Percentiles rank a stretch among this genome's conserved stretches.
Evolutionary conservation across 805 yeast genomes (phyloP).

Genomic region (Saccharomycopsis fodiens): DNA sequence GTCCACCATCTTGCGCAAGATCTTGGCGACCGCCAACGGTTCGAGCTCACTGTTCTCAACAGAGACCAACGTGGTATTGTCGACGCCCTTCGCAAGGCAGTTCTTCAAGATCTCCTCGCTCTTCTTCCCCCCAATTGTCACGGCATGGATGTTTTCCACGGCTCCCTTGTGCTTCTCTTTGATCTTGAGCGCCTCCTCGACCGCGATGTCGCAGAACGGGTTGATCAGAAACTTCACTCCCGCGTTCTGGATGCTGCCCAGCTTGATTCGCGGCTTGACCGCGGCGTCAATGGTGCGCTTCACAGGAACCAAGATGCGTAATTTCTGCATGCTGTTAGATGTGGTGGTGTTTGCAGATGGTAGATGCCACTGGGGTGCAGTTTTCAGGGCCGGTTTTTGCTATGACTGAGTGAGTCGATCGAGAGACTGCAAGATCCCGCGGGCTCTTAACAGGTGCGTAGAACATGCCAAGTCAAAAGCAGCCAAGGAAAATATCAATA

Average conservation of each 20-base stretch:
- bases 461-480: no score
- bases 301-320: slow-evolving; percentile 83
- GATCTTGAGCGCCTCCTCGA: slow-evolving; percentile 86
- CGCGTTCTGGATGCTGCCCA: slow-evolving; percentile 71
- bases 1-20: slow-evolving; percentile 66
- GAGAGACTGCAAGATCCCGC: neutral
- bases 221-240: slow-evolving; percentile 91
- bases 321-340: slow-evolving; percentile 27
- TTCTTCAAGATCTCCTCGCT: slow-evolving; percentile 83
- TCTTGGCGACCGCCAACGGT: slow-evolving; percentile 84
- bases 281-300: slow-evolving; percentile 94
- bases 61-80: slow-evolving; percentile 74
- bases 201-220: slow-evolving; percentile 97
- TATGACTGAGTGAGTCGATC: neutral
- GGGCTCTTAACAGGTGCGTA: neutral
- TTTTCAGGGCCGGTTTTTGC: neutral
- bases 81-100: slow-evolving; percentile 94
- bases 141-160: slow-evolving; percentile 83
- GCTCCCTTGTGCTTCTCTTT: slow-evolving; percentile 54
- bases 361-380: no score
- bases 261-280: slow-evolving; percentile 85
- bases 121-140: slow-evolving; percentile 81
- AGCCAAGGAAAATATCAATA: no score
- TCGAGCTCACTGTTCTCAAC: slow-evolving; percentile 67
- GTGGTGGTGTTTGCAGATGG: no score